Base-by-base conservation (phyloP, 176 grass and related monocot genomes). In the Cenchrus americanus region DNA sequence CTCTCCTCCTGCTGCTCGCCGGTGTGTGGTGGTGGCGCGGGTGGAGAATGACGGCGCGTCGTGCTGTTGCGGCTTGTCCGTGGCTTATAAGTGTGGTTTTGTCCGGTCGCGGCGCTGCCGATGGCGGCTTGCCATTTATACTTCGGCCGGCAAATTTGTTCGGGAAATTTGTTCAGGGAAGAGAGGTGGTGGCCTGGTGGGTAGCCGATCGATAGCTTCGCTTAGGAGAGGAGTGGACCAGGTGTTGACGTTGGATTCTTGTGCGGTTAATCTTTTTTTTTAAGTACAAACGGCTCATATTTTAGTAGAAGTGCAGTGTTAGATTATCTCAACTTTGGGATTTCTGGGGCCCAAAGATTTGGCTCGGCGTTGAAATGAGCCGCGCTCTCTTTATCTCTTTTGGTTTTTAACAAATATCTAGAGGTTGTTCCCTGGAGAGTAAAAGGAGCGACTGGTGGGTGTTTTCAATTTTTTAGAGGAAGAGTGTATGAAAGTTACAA, bases 1-100 rank as follows among this genome's bases (percentile, higher is more conserved):
- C 8, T 8, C 63, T 46, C 22, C 22, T 30, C 76, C 79, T 12
- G 51, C 65, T 42, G 42, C 27, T 10, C 3, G 34, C 34, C 34
- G 12, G 57, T 30, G 80, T 30, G 27, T 30, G 27, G 27, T 6
- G 66, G 61, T 50, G 81, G 58, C 21, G 14, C 46, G 34, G 80
- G 55, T 13, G 40, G 2, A 26, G 10, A 1, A 58, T 14, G 73
- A 62, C 21, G 75, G 75, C 46, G 34, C 5, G 75, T 61, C 55
- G 60, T 32, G 76, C 78, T 48, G 43, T 66, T 50, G 69, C 41
- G 37, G n/a, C 79, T 79, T 78, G 88, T 79, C 60, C 44, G 83
- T 83, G 84, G 79, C 80, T 80, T 86, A 44, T 80, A 83, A 87
- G 84, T 87, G 50, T 69, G 80, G 62, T 69, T 90, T 87, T 90